Conservation (phyloP, 805 yeast species). For the Starmerella apicola region DNA sequence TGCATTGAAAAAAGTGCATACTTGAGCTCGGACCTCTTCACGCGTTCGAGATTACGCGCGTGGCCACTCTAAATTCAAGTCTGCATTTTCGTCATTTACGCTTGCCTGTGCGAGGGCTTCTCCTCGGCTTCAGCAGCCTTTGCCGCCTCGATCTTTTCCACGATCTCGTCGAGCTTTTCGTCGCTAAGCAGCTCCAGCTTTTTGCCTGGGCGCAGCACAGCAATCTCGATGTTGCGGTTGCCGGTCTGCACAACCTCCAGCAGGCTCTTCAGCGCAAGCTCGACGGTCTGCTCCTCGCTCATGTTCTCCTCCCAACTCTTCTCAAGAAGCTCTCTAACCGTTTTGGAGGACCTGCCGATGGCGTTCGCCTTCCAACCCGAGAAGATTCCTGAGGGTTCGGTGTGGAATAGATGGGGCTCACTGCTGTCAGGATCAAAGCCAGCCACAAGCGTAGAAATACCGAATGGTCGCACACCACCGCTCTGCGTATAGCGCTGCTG, state of each 20-base stretch:
- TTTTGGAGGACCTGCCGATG: slow-evolving; percentile 87
- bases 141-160: slow-evolving; percentile 74
- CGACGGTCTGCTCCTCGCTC: slow-evolving; percentile 58
- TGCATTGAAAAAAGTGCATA: too few species aligned
- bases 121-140: slow-evolving; percentile 58
- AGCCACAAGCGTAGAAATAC: slow-evolving; percentile 86
- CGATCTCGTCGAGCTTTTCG: slow-evolving; percentile 63
- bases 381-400: slow-evolving; percentile 95
- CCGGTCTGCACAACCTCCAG: slow-evolving; percentile 97
- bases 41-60: too few species aligned
- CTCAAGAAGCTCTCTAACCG: slow-evolving; percentile 90
- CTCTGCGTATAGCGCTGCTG: slow-evolving; percentile 95
- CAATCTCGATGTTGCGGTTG: slow-evolving; percentile 87
- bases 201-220: slow-evolving; percentile 64
- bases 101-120: slow-evolving; percentile 17
- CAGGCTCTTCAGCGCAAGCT: slow-evolving; percentile 71
- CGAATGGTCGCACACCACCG: slow-evolving; percentile 98
- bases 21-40: too few species aligned
- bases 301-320: slow-evolving; percentile 59
- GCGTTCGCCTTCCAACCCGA: slow-evolving; percentile 98
- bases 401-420: slow-evolving; percentile 75
- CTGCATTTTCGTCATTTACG: slow-evolving; percentile 34
- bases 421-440: slow-evolving; percentile 84
- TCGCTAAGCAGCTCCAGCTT: slow-evolving; percentile 45
- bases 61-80: too few species aligned